Evolutionary conservation across 2,329 filamentous ascomycete species (phyloP).

Genomic region (Aureobasidium sp.): DNA sequence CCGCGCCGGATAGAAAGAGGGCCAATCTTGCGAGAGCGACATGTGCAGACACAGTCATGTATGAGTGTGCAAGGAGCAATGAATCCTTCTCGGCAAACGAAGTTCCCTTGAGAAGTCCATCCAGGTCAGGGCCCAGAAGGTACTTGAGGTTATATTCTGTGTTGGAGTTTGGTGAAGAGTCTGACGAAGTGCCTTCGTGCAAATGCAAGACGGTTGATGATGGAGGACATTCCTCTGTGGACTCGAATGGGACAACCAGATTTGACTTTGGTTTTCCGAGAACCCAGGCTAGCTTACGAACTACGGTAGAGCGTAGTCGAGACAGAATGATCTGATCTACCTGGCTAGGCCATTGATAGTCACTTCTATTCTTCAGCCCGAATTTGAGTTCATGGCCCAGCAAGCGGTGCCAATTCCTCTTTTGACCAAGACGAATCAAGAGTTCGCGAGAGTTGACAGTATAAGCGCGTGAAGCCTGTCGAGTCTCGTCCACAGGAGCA

Average conservation of each 20-base stretch:
- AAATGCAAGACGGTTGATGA: neutral
- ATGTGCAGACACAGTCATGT: slow-evolving; percentile 8
- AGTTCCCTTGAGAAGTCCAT: neutral
- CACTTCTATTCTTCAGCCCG: slow-evolving; percentile 6
- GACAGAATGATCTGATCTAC: slow-evolving; percentile 48
- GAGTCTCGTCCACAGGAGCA: neutral
- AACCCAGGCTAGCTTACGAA: slow-evolving; percentile 38
- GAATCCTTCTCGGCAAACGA: neutral
- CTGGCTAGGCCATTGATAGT: slow-evolving; percentile 32
- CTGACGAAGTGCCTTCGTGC: neutral
- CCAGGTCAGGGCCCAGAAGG: neutral
- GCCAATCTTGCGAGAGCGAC: neutral
- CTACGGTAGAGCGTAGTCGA: slow-evolving; percentile 40
- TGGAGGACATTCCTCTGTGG: neutral
- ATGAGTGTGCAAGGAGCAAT: neutral
- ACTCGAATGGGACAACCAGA: neutral
- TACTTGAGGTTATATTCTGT: neutral
- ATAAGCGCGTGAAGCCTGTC: slow-evolving; percentile 12
- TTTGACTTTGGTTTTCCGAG: neutral
- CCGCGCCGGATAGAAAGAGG: neutral
- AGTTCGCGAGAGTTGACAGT: slow-evolving; percentile 17
- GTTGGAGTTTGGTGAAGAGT: no score
- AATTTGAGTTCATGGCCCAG: slow-evolving; percentile 13
- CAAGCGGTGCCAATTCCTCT: slow-evolving; percentile 11
- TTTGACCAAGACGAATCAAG: slow-evolving; percentile 31